Evolutionary conservation across 176 grass and related monocot genomes (phyloP).

Genomic region (Juncus effusus): DNA sequence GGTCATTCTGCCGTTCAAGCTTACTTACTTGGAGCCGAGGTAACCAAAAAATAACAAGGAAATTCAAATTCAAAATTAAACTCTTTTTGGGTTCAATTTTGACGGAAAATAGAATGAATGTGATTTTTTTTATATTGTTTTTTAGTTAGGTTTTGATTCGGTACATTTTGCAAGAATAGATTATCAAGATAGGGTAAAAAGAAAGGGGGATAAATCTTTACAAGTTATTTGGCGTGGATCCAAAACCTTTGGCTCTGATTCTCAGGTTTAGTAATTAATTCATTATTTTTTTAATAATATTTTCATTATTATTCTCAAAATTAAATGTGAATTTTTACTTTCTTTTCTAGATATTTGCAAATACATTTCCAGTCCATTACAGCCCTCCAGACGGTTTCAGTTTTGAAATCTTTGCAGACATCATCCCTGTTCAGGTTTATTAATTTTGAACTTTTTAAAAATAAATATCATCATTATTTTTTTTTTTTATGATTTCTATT

Average conservation of each 20-base stretch:
- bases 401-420: conserved; percentile 58
- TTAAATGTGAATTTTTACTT: no score
- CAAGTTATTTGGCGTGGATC: conserved; percentile 94
- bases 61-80: conserved; percentile 22
- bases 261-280: conserved; percentile 54
- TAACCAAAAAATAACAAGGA: conserved; percentile 1
- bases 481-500: neutral
- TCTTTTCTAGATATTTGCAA: conserved; percentile 71
- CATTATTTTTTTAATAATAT: neutral
- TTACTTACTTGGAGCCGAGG: conserved; percentile 88
- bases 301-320: conserved; percentile 1
- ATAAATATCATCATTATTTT: neutral
- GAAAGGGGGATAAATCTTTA: conserved; percentile 65
- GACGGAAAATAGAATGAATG: neutral
- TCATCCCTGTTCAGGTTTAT: conserved; percentile 72
- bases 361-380: conserved; percentile 93
- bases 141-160: conserved; percentile 86
- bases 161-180: conserved; percentile 94
- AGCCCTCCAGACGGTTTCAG: conserved; percentile 76
- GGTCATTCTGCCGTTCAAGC: conserved; percentile 85
- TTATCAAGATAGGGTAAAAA: conserved; percentile 76
- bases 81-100: conserved; percentile 7
- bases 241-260: conserved; percentile 75
- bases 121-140: conserved; percentile 16
- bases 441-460: conserved; percentile 1